These are phyloP conservation scores for Medicago lupulina DNA, from an alignment of 306 rosid genomes.

Conservation along the genomic window DNA sequence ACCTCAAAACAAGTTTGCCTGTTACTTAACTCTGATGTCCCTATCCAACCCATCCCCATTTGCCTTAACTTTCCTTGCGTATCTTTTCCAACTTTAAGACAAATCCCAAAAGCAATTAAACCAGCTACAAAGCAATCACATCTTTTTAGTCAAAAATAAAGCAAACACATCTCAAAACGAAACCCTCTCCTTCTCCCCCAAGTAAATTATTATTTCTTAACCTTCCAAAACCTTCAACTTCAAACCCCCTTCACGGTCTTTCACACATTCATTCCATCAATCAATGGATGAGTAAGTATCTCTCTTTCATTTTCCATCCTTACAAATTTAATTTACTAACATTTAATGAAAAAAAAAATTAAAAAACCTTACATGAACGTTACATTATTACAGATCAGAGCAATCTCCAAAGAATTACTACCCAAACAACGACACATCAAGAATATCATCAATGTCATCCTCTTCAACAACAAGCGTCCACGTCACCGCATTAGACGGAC, in stretches of 20 bases:
- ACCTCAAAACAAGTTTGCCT: too few species aligned
- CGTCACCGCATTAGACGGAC: slow-evolving; percentile 86
- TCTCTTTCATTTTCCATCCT: background rate
- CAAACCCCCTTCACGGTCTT: background rate
- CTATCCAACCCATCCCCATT: background rate
- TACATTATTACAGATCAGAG: slow-evolving; percentile 58
- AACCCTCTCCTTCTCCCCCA: slow-evolving; percentile 31
- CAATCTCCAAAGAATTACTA: slow-evolving; percentile 54
- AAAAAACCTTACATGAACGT: background rate
- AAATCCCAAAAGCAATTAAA: slow-evolving; percentile 2
- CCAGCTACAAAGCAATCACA: background rate
- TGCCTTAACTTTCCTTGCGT: background rate
- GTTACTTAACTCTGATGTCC: too few species aligned
- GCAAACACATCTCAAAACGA: slow-evolving; percentile 12
- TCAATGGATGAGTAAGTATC: slow-evolving; percentile 50
- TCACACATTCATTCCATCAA: slow-evolving; percentile 25
- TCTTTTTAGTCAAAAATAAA: background rate
- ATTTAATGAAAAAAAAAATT: background rate
- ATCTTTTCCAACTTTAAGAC: background rate
- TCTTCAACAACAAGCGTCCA: slow-evolving; percentile 79
- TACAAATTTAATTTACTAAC: background rate
- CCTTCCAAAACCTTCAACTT: background rate
- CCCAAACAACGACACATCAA: slow-evolving; percentile 5
- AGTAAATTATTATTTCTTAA: slow-evolving; percentile 1
- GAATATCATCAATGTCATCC: slow-evolving; percentile 40